Conservation (phyloP, 345 rosid genomes). For the Erysimum cheiranthoides region DNA sequence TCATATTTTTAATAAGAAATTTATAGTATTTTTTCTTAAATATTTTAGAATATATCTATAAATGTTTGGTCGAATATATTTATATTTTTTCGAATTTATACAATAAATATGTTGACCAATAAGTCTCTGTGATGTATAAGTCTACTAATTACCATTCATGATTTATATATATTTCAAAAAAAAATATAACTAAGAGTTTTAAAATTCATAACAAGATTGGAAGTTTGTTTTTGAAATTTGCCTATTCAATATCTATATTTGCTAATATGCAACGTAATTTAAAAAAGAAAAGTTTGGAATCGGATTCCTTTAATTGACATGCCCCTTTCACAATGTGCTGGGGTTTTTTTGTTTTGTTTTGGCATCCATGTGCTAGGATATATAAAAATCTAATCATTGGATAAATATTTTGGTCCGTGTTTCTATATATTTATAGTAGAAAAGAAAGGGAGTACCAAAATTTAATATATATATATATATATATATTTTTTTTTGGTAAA, state of each 20-base stretch:
- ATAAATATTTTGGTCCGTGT: neutral
- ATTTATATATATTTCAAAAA: neutral
- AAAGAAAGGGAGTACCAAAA: neutral
- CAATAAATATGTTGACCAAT: neutral
- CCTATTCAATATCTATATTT: neutral
- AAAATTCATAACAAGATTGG: neutral
- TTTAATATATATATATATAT: neutral
- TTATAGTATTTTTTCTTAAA: neutral
- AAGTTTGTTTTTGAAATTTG: neutral
- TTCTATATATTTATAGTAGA: constrained; percentile 2
- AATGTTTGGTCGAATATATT: neutral
- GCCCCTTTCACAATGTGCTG: constrained; percentile 30
- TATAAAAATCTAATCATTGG: neutral
- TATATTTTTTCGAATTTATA: neutral
- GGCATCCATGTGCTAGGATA: neutral
- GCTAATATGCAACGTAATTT: neutral
- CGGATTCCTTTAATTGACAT: constrained; percentile 3
- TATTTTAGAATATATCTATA: neutral
- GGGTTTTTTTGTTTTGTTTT: neutral
- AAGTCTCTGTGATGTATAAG: neutral
- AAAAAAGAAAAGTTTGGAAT: neutral
- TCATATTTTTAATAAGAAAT: no score
- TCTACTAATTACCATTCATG: neutral
- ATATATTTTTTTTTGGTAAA: no score
- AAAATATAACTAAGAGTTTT: neutral